A percentile compares a stretch with the other conserved stretches of the same genome.
phyloP scores from a whole-genome alignment of 176 grass and related monocot species.

The Carex parvula region DNA sequence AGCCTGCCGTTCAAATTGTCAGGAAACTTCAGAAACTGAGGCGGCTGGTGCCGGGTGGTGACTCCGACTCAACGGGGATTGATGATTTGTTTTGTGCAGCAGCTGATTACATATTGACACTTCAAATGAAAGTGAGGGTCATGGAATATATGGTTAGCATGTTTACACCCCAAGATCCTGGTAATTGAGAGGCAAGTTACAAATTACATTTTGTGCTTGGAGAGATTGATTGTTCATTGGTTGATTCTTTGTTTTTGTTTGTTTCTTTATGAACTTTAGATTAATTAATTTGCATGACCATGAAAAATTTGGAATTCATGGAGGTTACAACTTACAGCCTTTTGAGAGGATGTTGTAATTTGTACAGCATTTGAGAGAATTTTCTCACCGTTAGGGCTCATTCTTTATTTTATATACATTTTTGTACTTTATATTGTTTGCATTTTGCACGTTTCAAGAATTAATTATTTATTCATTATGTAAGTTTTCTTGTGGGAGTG shows the following conservation, averaged over 20 bases:
- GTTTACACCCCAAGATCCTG: conserved; percentile 22
- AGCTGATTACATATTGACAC: conserved; percentile 22
- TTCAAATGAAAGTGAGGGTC: conserved; percentile 34
- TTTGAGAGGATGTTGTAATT: conserved; percentile 22
- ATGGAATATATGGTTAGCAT: conserved; percentile 24
- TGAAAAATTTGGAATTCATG: conserved; percentile 29
- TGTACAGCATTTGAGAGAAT: conserved; percentile 20
- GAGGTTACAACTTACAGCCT: conserved; percentile 11
- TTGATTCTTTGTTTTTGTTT: conserved; percentile 23
- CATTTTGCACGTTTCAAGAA: conserved; percentile 8
- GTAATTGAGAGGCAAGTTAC: conserved; percentile 20
- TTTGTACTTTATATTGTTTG: conserved; percentile 11
- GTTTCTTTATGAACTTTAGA: conserved; percentile 16
- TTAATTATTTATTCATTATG: background rate
- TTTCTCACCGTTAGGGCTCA: conserved; percentile 9
- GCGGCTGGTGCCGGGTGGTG: conserved; percentile 4
- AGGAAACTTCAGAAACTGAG: conserved; percentile 22
- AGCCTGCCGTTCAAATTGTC: conserved; percentile 11
- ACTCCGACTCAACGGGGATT: conserved; percentile 7
- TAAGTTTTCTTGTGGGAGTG: background rate
- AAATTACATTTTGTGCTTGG: background rate
- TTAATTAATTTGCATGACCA: conserved; percentile 29
- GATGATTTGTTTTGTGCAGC: conserved; percentile 25
- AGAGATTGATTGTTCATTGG: conserved; percentile 21
- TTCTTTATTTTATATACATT: conserved; percentile 13